Base-by-base conservation (phyloP, 2,329 filamentous ascomycete genomes). In the Ophiostoma australiae region DNA sequence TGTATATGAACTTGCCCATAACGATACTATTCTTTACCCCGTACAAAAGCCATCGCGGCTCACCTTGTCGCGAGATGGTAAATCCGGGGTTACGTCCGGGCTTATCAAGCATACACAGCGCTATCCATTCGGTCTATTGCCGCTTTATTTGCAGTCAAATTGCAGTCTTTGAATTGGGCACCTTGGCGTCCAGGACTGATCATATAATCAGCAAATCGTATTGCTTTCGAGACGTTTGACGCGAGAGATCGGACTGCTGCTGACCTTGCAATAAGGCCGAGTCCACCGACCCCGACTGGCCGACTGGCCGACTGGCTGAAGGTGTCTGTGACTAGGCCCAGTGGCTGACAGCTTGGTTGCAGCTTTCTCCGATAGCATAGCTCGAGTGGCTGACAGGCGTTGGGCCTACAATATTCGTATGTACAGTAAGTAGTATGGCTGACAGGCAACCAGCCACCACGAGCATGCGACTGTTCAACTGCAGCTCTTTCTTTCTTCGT, bases 21-120 rank as follows among this genome's bases (percentile, higher is more conserved):
- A 20, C 20, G 20, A n/a, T 48, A n/a, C 17, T 48, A 20, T 48
- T 4, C 37, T 39, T 8, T 39, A 37, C 35, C 8, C 35, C 4
- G 35, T 37, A 39, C 13, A 11, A 11, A 3, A 39, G 13, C 15
- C 41, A 44, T 44, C 15, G 6, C 17, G n/a, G n/a, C 52, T 58
- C n/a, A 58, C 52, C 52, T 58, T 58, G 23, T 48, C 8, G 5
- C 6, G 20, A 48, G 44, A 48, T 48, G 5, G 17, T 58, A 58
- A 58, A 58, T 58, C 52, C 52, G 52, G 52, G 10, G 52, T 58
- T 58, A 58, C 23, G n/a, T 58, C 52, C 52, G 52, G 52, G 52
- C 52, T 58, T 58, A 58, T 58, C 52, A 13, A 58, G 8, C 7
- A 8, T 58, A 23, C 52, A 11, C 52, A 23, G 48, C 3, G 6